Percentiles rank a stretch among this genome's conserved stretches.
Evolutionary conservation across 2,329 filamentous ascomycete genomes (phyloP).

Genomic region (Neophaeococcomyces mojaviensis): DNA sequence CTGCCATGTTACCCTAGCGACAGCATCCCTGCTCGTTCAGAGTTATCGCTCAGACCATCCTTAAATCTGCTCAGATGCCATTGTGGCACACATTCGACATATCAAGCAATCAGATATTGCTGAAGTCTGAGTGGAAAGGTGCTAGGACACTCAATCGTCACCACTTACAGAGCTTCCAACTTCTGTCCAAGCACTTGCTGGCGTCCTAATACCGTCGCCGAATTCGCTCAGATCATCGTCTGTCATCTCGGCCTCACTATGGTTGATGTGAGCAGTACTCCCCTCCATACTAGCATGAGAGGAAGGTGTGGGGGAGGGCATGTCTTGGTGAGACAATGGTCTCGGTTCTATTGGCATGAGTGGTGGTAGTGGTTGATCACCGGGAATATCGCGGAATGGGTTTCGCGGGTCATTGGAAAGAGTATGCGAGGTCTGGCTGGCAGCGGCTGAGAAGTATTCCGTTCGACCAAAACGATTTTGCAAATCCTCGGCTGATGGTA

Average conservation of each 20-base stretch:
- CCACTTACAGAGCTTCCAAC: conserved; percentile 27
- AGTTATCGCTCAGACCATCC: too few relatives aligned
- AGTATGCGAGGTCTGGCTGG: conserved; percentile 23
- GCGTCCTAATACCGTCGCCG: conserved; percentile 25
- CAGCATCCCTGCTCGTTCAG: too few relatives aligned
- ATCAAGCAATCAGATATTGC: neutral
- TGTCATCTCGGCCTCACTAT: conserved; percentile 22
- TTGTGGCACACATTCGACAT: neutral
- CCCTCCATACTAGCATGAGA: conserved; percentile 16
- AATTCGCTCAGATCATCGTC: conserved; percentile 25
- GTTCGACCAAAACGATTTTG: conserved; percentile 18
- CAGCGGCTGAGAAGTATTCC: conserved; percentile 24
- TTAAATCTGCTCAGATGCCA: too few relatives aligned
- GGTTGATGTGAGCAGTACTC: conserved; percentile 16
- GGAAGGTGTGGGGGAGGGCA: conserved; percentile 7
- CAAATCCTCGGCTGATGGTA: conserved; percentile 14
- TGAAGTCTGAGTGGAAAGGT: neutral
- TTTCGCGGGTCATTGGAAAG: conserved; percentile 23
- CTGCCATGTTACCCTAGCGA: too few relatives aligned
- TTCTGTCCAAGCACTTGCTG: conserved; percentile 28
- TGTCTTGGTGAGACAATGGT: neutral
- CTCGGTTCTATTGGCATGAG: conserved; percentile 3
- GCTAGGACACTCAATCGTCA: conserved; percentile 11
- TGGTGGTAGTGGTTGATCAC: neutral
- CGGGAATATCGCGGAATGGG: neutral